A percentile compares a stretch with the other conserved stretches of the same genome.
Conservation (phyloP, 805 yeast genomes). For the Pichia exigua region DNA sequence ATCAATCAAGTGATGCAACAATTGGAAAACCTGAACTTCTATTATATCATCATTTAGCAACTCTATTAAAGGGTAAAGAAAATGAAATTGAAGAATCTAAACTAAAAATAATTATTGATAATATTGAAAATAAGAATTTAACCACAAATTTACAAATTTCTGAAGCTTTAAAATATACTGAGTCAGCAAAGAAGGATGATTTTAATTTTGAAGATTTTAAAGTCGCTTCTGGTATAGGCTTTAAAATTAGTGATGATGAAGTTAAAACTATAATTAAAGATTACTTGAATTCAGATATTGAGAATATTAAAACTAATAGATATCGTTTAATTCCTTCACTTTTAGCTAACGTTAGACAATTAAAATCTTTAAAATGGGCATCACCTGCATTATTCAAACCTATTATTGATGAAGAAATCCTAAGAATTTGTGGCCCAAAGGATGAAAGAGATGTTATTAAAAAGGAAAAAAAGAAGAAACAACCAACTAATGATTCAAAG, state of each 20-base stretch:
- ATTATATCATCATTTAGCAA: slow-evolving; percentile 71
- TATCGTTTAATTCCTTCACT: slow-evolving; percentile 72
- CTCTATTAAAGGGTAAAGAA: slow-evolving; percentile 48
- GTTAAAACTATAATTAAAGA: slow-evolving; percentile 49
- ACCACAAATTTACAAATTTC: slow-evolving; percentile 65
- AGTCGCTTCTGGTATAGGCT: slow-evolving; percentile 73
- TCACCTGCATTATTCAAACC: slow-evolving; percentile 83
- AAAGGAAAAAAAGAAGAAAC: slow-evolving; percentile 62
- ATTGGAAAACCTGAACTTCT: slow-evolving; percentile 55
- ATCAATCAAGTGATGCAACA: slow-evolving; percentile 20
- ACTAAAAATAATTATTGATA: slow-evolving; percentile 44
- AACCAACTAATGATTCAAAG: not conserved
- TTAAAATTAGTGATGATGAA: slow-evolving; percentile 58
- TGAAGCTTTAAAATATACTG: slow-evolving; percentile 73
- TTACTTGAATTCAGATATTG: slow-evolving; percentile 53
- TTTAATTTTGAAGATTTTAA: slow-evolving; percentile 48
- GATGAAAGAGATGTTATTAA: slow-evolving; percentile 86
- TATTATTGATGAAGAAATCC: slow-evolving; percentile 68
- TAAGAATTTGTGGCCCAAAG: slow-evolving; percentile 79
- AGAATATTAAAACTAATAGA: slow-evolving; percentile 59
- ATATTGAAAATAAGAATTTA: slow-evolving; percentile 57
- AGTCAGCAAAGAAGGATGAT: slow-evolving; percentile 29
- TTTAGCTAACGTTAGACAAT: slow-evolving; percentile 65
- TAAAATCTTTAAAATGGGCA: slow-evolving; percentile 86
- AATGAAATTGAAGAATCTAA: slow-evolving; percentile 42